phyloP scores from a whole-genome alignment of 768 basidiomycete species.

The Calocera cornea region DNA sequence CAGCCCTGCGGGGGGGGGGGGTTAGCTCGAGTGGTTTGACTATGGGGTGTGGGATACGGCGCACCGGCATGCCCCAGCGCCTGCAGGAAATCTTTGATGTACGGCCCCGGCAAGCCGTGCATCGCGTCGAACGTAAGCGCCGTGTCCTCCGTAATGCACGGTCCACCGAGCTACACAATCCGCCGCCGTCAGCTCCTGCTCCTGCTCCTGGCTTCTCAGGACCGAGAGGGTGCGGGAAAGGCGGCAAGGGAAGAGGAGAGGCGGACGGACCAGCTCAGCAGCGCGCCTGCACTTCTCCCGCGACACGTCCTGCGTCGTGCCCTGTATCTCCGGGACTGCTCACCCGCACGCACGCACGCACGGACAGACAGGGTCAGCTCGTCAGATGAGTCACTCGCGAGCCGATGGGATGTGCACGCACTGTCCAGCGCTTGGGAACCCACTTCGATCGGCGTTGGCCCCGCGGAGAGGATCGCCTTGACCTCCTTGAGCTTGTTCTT shows the following conservation, averaged over 20 bases:
- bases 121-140: conserved; percentile 84
- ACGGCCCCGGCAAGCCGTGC: conserved; percentile 86
- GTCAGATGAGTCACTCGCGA: not conserved
- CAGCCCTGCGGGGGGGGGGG: conserved; percentile 37
- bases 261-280: conserved; percentile 51
- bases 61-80: conserved; percentile 71
- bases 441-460: conserved; percentile 53
- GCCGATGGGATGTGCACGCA: conserved; percentile 28
- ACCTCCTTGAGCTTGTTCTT: conserved; percentile 86
- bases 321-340: conserved; percentile 86
- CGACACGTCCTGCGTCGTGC: conserved; percentile 81
- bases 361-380: not conserved
- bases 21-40: not conserved
- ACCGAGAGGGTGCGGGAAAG: not conserved
- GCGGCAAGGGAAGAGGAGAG: not conserved
- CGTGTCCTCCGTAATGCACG: conserved; percentile 81
- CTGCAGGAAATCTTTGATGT: conserved; percentile 86
- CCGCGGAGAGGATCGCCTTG: conserved; percentile 59
- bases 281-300: conserved; percentile 73
- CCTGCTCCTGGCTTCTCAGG: too few relatives aligned
- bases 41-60: conserved; percentile 10
- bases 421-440: conserved; percentile 69
- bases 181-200: not conserved
- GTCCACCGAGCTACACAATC: conserved; percentile 31
- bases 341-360: not conserved